Conservation (phyloP, 176 grass and related monocot genomes). For the Oryza officinalis region DNA sequence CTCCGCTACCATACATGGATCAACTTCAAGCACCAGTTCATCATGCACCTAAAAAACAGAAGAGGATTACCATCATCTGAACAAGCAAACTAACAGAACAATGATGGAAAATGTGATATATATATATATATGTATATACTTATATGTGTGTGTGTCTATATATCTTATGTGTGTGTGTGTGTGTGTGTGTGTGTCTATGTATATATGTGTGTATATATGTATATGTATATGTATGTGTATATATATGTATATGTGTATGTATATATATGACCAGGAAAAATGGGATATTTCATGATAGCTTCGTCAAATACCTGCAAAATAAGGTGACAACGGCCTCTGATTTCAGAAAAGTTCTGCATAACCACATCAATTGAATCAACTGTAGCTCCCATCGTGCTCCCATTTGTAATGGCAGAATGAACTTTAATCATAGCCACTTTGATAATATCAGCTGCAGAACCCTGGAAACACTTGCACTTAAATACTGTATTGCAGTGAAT, state of each 20-base stretch:
- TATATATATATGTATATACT: too few relatives aligned
- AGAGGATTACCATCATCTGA: not conserved
- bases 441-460: slow-evolving; percentile 93
- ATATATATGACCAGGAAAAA: too few relatives aligned
- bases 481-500: slow-evolving; percentile 6
- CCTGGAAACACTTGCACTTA: slow-evolving; percentile 41
- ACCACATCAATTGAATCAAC: slow-evolving; percentile 45
- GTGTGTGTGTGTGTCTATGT: too few relatives aligned
- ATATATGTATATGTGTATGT: too few relatives aligned
- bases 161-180: too few relatives aligned
- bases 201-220: too few relatives aligned
- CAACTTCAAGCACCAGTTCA: slow-evolving; percentile 90
- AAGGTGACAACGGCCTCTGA: slow-evolving; percentile 71
- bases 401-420: slow-evolving; percentile 68
- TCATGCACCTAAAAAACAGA: slow-evolving; percentile 76
- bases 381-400: not conserved
- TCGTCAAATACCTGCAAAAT: slow-evolving; percentile 70
- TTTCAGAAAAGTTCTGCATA: slow-evolving; percentile 47
- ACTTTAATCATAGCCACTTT: slow-evolving; percentile 94
- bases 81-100: not conserved
- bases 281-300: not conserved
- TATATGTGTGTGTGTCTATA: too few relatives aligned
- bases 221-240: too few relatives aligned
- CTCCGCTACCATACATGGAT: slow-evolving; percentile 48
- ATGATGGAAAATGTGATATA: not conserved